phyloP scores from a whole-genome alignment of 495 filamentous ascomycete genomes.

The Aspergillus coremiiformis region DNA sequence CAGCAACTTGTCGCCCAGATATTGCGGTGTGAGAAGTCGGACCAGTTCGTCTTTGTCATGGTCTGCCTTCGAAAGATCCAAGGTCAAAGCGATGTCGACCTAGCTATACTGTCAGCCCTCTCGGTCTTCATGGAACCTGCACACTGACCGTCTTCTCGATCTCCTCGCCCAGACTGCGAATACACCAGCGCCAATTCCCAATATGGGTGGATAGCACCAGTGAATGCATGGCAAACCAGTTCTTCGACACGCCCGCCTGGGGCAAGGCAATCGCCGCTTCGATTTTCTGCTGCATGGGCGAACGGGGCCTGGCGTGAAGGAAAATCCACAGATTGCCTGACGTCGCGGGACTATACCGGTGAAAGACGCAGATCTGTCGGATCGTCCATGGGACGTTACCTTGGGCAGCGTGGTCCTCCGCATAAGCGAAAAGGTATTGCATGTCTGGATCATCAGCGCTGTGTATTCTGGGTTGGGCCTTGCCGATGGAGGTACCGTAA shows the following conservation, averaged over 20 bases:
- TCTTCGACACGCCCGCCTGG: not conserved
- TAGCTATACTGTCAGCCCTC: not conserved
- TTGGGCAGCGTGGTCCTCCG: not conserved
- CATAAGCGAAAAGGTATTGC: slow-evolving; percentile 9
- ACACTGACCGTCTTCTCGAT: slow-evolving; percentile 11
- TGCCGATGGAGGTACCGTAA: slow-evolving; percentile 2
- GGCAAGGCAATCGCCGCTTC: not conserved
- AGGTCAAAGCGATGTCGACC: slow-evolving; percentile 12
- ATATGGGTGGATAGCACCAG: slow-evolving; percentile 7
- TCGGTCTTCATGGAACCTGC: no score
- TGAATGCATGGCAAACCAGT: slow-evolving; percentile 9
- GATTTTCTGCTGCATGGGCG: slow-evolving; percentile 8
- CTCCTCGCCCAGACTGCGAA: slow-evolving; percentile 6
- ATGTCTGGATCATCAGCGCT: slow-evolving; percentile 1
- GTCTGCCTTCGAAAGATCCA: not conserved
- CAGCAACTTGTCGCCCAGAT: slow-evolving; percentile 6
- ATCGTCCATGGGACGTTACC: slow-evolving; percentile 8
- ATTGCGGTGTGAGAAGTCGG: slow-evolving; percentile 10
- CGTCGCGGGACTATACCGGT: slow-evolving; percentile 9
- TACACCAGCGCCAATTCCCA: slow-evolving; percentile 8
- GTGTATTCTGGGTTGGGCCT: not conserved
- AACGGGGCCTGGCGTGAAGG: slow-evolving; percentile 5
- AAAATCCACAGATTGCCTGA: slow-evolving; percentile 14
- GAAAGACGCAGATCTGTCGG: slow-evolving; percentile 14
- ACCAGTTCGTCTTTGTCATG: not conserved